Evolutionary conservation across 148 eudicot genomes (phyloP).

Genomic region (Rhododendron ferrugineum): DNA sequence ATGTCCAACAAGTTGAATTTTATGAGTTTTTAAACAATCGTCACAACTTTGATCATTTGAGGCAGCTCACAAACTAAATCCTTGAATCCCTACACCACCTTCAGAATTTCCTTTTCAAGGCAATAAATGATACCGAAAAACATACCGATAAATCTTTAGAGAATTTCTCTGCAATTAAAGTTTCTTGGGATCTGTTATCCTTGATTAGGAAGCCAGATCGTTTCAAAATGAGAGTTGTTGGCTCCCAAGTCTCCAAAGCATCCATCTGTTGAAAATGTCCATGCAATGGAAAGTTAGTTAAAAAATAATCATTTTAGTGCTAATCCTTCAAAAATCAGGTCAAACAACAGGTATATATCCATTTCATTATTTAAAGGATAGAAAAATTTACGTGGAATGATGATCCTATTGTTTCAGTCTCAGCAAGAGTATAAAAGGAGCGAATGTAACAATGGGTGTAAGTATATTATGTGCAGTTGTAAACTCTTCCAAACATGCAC

Average conservation of each 20-base stretch:
- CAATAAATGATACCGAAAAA: conserved; percentile 1
- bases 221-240: conserved; percentile 51
- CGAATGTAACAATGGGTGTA: not conserved
- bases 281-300: not conserved
- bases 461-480: not conserved
- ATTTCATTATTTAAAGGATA: not conserved
- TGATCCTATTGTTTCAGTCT: not conserved
- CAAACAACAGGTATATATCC: not conserved
- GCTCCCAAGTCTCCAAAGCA: conserved; percentile 69
- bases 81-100: not conserved
- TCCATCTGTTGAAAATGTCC: conserved; percentile 51
- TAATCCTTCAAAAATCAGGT: not conserved
- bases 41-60: not conserved
- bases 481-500: not conserved
- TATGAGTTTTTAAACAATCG: not conserved
- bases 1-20: not conserved
- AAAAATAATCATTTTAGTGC: not conserved
- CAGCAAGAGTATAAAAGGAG: not conserved
- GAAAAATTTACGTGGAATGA: not conserved
- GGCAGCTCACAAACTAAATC: not conserved
- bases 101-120: not conserved
- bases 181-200: conserved; percentile 42
- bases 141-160: conserved; percentile 71
- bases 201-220: conserved; percentile 68
- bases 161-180: conserved; percentile 58